Base-by-base conservation (phyloP, 805 yeast genomes). In the Candida germanica region DNA sequence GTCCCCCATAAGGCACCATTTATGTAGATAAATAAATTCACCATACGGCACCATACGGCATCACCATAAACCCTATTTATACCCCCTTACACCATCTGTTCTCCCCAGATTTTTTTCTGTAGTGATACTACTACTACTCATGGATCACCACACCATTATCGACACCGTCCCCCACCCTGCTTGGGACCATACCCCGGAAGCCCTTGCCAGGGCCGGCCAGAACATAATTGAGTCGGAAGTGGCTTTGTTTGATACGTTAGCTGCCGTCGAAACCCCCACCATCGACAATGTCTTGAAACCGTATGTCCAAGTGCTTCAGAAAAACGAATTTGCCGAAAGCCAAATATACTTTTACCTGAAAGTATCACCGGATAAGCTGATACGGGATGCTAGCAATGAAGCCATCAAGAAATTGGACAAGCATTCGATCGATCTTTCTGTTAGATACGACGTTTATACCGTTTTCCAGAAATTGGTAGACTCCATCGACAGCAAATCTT, bases 261-360 rank as follows among this genome's bases (percentile, higher is more conserved):
- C 79, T 7, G 22, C 44, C 18, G 48, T 66, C 11, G 66, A 66
- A 7, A 49, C 56, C 11, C 81, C 87, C 4, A 64, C 80, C 2
- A 59, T 83, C 39, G 83, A 77, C 2, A 69, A 64, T 35, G 75
- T 79, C 9, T 68, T 85, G 38, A 56, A 62, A 35, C 80, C 83
- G 11, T 67, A 62, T 39, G 75, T 79, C 16, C 56, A 66, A 24
- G 57, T 69, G 35, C 79, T 77, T 43, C 79, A 83, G 51, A 59
- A 58, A 17, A 64, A 69, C 28, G 58, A 66, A 7, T 69, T 70
- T 4, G 34, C 69, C 5, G 63, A 64, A 18, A 73, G 71, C 47
- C 80, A 72, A 46, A 57, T 84, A 47, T 65, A 80, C 13, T 86
- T 87, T 53, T 80, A 78, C 50, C 87, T 80, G 56, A 80, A 82